Conservation (phyloP, 345 rosid species). For the Pistacia integerrima region DNA sequence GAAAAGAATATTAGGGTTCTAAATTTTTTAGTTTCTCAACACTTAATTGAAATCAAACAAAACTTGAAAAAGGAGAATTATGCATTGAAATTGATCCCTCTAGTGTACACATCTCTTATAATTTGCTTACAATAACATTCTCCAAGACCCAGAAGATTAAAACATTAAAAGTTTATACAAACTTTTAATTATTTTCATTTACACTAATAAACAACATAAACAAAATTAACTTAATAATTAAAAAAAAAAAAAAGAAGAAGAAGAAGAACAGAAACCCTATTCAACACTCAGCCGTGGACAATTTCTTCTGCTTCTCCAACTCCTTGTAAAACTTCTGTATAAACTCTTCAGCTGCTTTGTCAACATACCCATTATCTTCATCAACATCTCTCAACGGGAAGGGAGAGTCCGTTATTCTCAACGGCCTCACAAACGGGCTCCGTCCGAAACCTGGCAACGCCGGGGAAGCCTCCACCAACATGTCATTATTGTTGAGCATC, state of each 20-base stretch:
- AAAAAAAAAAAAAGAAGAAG: neutral
- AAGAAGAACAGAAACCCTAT: neutral
- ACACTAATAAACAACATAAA: constrained; percentile 18
- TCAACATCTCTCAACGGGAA: constrained; percentile 67
- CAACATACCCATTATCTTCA: constrained; percentile 51
- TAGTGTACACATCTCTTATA: constrained; percentile 12
- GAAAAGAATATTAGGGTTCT: neutral
- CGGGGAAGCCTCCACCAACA: constrained; percentile 62
- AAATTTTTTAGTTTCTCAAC: no score
- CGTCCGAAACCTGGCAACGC: constrained; percentile 74
- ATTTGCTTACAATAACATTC: neutral
- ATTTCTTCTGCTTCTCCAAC: constrained; percentile 55
- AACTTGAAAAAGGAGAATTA: neutral
- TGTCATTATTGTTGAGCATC: constrained; percentile 49
- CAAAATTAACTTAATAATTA: neutral
- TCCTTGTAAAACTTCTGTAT: constrained; percentile 72
- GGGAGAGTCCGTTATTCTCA: constrained; percentile 95
- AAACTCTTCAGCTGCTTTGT: constrained; percentile 86
- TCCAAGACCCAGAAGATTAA: neutral
- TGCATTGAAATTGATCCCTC: neutral
- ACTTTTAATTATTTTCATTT: constrained; percentile 1
- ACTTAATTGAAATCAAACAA: neutral
- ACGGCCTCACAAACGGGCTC: constrained; percentile 76
- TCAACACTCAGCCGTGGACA: constrained; percentile 16
- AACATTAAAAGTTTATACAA: neutral